These are phyloP conservation scores for Entelexis paramagnoliae DNA, from an alignment of 1,139 yeast genomes.

Conservation along the genomic window DNA sequence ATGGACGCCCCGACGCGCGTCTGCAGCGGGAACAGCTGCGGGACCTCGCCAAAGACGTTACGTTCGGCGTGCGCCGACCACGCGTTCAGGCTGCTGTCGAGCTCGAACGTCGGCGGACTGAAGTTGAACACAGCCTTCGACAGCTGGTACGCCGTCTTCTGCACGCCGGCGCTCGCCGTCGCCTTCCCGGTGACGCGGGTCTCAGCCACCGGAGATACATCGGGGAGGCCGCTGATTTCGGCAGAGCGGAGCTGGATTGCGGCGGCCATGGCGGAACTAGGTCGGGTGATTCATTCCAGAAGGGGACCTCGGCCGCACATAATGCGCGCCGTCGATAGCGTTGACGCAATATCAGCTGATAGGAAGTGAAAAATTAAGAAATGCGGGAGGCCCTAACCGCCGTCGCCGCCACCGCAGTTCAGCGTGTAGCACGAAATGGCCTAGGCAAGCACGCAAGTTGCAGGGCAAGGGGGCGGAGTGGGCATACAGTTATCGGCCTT, in stretches of 20 bases:
- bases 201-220: constrained; percentile 9
- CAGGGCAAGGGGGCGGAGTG: too few species aligned
- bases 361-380: neutral
- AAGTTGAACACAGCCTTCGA: constrained; percentile 61
- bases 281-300: neutral
- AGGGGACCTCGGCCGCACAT: neutral
- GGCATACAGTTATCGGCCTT: too few species aligned
- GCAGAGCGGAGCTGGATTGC: constrained; percentile 1
- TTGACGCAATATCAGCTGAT: constrained; percentile 12
- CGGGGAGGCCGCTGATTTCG: constrained; percentile 14
- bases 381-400: neutral
- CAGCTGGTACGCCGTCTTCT: constrained; percentile 55
- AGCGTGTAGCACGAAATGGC: too few species aligned
- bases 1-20: constrained; percentile 79
- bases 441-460: too few species aligned
- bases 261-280: neutral
- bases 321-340: neutral
- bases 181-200: constrained; percentile 10
- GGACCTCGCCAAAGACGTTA: constrained; percentile 49
- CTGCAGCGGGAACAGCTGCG: constrained; percentile 52
- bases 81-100: constrained; percentile 49
- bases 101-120: constrained; percentile 49
- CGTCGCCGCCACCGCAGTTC: neutral
- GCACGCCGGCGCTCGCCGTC: constrained; percentile 31
- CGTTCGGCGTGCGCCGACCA: constrained; percentile 45